phyloP scores from a whole-genome alignment of 139 green algal genomes.

The Tetradesmus obliquus region DNA sequence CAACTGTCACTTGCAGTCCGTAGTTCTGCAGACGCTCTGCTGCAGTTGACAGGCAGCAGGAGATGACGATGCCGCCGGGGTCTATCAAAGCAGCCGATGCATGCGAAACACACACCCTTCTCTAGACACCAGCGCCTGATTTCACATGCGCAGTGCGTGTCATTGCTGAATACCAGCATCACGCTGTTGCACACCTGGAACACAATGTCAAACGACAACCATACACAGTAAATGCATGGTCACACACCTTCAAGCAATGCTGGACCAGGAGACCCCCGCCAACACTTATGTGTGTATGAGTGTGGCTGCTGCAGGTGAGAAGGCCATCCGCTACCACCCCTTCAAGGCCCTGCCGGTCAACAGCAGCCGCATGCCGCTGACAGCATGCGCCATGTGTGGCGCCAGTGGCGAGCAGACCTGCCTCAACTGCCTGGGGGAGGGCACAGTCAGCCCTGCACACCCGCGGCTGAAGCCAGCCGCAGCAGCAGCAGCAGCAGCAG shows the following conservation, averaged over 20 bases:
- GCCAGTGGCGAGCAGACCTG: constrained; percentile 60
- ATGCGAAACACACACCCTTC: no score
- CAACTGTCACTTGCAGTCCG: no score
- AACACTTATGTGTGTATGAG: background rate
- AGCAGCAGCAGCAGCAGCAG: background rate
- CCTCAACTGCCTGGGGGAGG: constrained; percentile 60
- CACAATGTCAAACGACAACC: no score
- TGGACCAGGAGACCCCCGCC: background rate
- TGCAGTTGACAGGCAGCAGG: no score
- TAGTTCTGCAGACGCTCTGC: no score
- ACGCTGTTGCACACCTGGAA: no score
- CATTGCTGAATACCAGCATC: no score
- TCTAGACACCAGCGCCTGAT: no score
- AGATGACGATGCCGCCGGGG: no score
- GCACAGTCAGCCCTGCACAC: constrained; percentile 7
- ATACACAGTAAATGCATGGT: no score
- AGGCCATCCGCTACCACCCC: constrained; percentile 45
- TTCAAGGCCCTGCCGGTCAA: constrained; percentile 38
- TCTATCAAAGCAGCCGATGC: no score
- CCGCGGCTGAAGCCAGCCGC: background rate
- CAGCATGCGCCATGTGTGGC: constrained; percentile 63
- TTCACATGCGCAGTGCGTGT: no score
- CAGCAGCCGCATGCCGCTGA: constrained; percentile 37
- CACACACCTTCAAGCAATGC: background rate
- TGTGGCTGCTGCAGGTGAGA: constrained; percentile 18